phyloP scores from a whole-genome alignment of 1,284 basidiomycete genomes.

The Melampsora americana region DNA sequence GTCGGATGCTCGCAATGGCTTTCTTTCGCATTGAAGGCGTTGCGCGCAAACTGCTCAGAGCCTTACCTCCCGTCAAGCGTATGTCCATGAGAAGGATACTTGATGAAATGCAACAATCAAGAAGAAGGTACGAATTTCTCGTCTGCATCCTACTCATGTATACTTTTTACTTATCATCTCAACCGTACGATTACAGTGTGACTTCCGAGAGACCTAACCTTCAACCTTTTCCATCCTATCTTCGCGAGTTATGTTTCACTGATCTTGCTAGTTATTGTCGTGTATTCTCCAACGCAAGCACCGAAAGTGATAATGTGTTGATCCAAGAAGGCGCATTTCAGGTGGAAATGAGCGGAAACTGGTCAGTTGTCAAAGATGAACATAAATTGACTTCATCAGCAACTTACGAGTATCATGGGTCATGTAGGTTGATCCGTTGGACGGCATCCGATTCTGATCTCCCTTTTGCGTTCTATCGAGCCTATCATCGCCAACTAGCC shows the following conservation, averaged over 20 bases:
- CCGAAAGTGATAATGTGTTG: slow-evolving; percentile 44
- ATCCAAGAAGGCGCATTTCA: slow-evolving; percentile 45
- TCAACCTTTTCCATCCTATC: slow-evolving; percentile 39
- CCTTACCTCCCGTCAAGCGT: slow-evolving; percentile 56
- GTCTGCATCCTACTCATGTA: neutral
- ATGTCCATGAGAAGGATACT: slow-evolving; percentile 55
- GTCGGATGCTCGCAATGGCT: slow-evolving; percentile 58
- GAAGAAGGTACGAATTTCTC: neutral
- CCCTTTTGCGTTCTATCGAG: slow-evolving; percentile 60
- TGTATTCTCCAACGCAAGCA: slow-evolving; percentile 14
- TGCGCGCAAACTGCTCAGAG: slow-evolving; percentile 57
- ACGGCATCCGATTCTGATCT: slow-evolving; percentile 58
- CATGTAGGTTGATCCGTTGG: slow-evolving; percentile 52
- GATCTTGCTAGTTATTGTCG: slow-evolving; percentile 19
- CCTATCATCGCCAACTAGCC: slow-evolving; percentile 59
- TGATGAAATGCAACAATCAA: slow-evolving; percentile 47
- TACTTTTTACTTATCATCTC: neutral
- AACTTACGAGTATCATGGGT: neutral
- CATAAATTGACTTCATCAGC: neutral
- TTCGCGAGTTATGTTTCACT: slow-evolving; percentile 31
- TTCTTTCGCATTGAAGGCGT: slow-evolving; percentile 60
- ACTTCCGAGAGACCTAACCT: slow-evolving; percentile 28
- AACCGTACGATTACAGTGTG: slow-evolving; percentile 3
- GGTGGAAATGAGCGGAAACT: slow-evolving; percentile 50
- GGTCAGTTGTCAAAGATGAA: slow-evolving; percentile 30